A percentile compares a stretch with the other conserved stretches of the same genome.
These are phyloP conservation scores for Selenicereus undatus DNA, from an alignment of 148 eudicot genomes.

Conservation along the genomic window DNA sequence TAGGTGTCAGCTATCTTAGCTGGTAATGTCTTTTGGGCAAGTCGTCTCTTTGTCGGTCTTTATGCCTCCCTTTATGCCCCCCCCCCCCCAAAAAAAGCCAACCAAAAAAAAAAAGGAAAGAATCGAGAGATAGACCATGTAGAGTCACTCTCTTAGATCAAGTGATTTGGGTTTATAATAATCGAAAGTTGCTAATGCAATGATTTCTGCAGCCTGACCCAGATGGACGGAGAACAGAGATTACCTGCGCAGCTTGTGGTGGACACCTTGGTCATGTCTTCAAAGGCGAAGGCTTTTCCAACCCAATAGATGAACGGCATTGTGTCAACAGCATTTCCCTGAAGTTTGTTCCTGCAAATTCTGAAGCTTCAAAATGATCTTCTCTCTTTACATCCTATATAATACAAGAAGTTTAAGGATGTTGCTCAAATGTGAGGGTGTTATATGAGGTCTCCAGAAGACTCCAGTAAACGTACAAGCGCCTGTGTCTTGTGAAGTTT, in stretches of 20 bases:
- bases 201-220: slow-evolving; percentile 57
- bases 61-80: neutral
- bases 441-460: neutral
- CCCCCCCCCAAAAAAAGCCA: too few species aligned
- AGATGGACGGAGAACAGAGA: slow-evolving; percentile 80
- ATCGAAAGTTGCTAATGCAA: neutral
- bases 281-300: slow-evolving; percentile 90
- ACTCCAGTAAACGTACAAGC: neutral
- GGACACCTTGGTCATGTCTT: slow-evolving; percentile 98
- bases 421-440: neutral
- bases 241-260: slow-evolving; percentile 90
- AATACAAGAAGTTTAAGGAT: neutral
- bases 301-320: slow-evolving; percentile 82
- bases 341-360: slow-evolving; percentile 54
- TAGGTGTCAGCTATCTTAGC: neutral
- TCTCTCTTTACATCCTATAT: neutral
- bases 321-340: slow-evolving; percentile 87
- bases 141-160: neutral
- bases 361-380: slow-evolving; percentile 20
- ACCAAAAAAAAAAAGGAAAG: too few species aligned
- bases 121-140: too few species aligned
- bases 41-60: neutral
- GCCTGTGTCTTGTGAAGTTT: neutral
- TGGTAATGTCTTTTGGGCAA: neutral
- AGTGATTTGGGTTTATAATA: neutral